phyloP scores from a whole-genome alignment of 2,329 filamentous ascomycete genomes.

The Penicillium sp. region DNA sequence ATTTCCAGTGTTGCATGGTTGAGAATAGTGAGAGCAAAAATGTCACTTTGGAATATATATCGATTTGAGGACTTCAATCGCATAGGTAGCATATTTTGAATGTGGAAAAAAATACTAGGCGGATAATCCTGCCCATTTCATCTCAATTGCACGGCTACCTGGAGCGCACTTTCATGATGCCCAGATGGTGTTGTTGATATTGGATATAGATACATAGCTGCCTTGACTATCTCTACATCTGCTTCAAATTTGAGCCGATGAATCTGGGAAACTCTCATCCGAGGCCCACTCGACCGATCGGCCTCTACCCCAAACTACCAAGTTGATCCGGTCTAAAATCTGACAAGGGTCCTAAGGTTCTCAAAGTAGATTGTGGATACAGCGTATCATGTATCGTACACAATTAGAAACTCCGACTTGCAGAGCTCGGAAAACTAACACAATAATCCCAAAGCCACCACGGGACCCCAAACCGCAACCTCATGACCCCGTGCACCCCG shows the following conservation, averaged over 20 bases:
- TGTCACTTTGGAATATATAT: background rate
- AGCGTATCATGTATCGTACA: background rate
- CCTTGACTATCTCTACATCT: too few relatives aligned
- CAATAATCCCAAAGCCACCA: background rate
- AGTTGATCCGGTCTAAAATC: background rate
- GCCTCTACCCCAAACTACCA: background rate
- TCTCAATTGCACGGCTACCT: background rate
- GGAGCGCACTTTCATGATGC: too few relatives aligned
- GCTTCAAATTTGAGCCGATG: background rate
- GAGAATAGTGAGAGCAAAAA: background rate
- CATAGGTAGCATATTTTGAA: too few relatives aligned
- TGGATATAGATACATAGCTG: too few relatives aligned
- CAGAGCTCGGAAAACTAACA: background rate
- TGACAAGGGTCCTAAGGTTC: background rate
- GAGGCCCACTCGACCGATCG: background rate
- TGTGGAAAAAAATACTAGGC: too few relatives aligned
- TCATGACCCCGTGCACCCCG: background rate
- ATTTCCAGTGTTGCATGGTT: background rate
- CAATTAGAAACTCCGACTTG: background rate
- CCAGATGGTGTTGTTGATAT: too few relatives aligned
- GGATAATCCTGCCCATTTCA: too few relatives aligned
- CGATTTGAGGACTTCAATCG: too few relatives aligned
- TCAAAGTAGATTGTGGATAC: background rate
- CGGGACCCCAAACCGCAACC: background rate
- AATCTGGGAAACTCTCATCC: background rate